phyloP scores from a whole-genome alignment of 768 basidiomycete genomes.

The Thelephora aurantiotincta region DNA sequence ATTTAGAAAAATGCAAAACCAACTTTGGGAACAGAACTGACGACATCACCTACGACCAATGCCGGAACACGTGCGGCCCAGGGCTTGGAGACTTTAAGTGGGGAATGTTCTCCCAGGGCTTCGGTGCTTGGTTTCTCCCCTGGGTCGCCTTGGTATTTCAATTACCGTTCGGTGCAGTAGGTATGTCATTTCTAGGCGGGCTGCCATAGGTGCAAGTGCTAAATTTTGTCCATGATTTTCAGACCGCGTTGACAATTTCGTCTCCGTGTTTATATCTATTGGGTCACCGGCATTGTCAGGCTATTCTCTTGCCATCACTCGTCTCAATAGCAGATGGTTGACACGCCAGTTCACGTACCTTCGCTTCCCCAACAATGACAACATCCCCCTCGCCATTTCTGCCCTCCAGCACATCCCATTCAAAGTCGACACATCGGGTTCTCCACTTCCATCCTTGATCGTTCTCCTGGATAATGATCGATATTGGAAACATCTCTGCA shows the following conservation, averaged over 20 bases:
- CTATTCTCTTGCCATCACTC: slow-evolving; percentile 12
- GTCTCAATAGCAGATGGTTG: neutral
- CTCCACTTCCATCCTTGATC: neutral
- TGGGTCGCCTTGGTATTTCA: neutral
- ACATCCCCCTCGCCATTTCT: neutral
- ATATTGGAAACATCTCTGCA: neutral
- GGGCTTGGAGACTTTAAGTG: neutral
- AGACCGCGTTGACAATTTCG: slow-evolving; percentile 22
- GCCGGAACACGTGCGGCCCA: neutral
- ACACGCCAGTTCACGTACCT: neutral
- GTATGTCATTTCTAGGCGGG: slow-evolving; percentile 8
- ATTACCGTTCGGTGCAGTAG: slow-evolving; percentile 26
- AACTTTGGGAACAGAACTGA: neutral
- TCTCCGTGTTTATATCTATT: slow-evolving; percentile 26
- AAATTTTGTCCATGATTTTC: neutral
- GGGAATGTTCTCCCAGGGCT: neutral
- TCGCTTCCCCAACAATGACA: neutral
- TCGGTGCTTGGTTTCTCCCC: neutral
- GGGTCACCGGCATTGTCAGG: slow-evolving; percentile 31
- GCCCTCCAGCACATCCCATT: neutral
- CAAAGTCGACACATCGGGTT: neutral
- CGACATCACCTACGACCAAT: neutral
- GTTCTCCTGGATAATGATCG: neutral
- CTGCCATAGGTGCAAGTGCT: neutral
- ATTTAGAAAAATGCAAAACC: too few relatives aligned